Percentiles rank a stretch among this genome's conserved stretches.
Conservation (phyloP, 1,284 basidiomycete genomes). For the Cutaneotrichosporon cavernicola region DNA sequence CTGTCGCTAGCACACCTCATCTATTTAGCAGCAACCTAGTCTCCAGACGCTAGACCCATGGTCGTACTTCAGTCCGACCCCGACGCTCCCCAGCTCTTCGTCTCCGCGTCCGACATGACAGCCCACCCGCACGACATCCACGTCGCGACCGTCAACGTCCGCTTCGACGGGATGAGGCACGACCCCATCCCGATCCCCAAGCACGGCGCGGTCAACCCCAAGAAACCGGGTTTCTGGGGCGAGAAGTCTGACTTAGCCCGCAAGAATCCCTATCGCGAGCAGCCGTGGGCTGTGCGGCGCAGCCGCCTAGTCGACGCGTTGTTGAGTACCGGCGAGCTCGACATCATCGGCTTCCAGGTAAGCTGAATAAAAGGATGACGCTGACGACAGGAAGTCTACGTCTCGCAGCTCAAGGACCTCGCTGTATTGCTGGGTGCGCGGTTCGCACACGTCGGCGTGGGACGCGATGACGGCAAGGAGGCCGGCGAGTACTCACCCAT, state of each 20-base stretch:
- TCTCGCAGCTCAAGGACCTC: constrained; percentile 63
- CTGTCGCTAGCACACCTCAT: not conserved
- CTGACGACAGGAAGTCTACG: constrained; percentile 58
- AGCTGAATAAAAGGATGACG: not conserved
- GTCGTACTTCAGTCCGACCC: constrained; percentile 2
- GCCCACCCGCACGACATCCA: constrained; percentile 19
- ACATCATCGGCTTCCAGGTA: constrained; percentile 54
- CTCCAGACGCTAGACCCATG: not conserved
- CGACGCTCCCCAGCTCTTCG: not conserved
- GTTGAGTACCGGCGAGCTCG: constrained; percentile 34
- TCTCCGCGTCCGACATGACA: constrained; percentile 1
- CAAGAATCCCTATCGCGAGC: constrained; percentile 30
- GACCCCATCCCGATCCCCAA: constrained; percentile 38
- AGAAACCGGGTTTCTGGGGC: constrained; percentile 3
- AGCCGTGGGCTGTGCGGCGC: constrained; percentile 45
- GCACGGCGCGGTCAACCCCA: constrained; percentile 28
- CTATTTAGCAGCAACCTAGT: not conserved
- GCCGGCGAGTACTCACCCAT: constrained; percentile 66
- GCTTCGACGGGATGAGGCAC: constrained; percentile 34
- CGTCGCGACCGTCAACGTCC: constrained; percentile 46
- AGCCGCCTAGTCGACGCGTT: constrained; percentile 42
- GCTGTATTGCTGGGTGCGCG: constrained; percentile 58
- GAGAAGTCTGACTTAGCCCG: not conserved
- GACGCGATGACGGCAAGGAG: constrained; percentile 61
- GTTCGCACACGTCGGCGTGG: constrained; percentile 64